phyloP scores from a whole-genome alignment of 768 basidiomycete species.

The Boletus reticulatus region DNA sequence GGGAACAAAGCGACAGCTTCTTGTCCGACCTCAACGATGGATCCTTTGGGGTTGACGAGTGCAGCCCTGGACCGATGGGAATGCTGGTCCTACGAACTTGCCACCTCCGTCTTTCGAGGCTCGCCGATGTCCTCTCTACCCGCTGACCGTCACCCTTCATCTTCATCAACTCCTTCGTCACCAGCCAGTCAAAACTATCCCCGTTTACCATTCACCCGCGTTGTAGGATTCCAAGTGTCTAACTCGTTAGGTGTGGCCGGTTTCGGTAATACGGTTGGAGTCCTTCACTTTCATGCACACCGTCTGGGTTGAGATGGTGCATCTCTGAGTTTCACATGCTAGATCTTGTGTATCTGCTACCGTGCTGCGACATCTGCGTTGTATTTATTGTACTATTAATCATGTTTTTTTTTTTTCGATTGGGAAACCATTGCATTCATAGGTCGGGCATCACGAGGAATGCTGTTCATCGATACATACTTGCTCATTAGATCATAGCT shows the following conservation, averaged over 20 bases:
- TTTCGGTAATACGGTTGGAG: conserved; percentile 66
- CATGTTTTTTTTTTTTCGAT: neutral
- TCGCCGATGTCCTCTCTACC: conserved; percentile 51
- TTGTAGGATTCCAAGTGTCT: conserved; percentile 54
- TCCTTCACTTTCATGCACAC: conserved; percentile 22
- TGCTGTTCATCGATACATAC: neutral
- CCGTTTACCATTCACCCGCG: conserved; percentile 78
- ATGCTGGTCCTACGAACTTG: conserved; percentile 72
- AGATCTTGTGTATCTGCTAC: conserved; percentile 18
- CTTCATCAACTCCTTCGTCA: conserved; percentile 1
- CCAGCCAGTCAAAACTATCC: conserved; percentile 34
- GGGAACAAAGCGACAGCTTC: conserved; percentile 24
- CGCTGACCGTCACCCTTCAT: conserved; percentile 13
- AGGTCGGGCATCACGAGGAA: conserved; percentile 11
- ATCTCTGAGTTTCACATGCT: neutral
- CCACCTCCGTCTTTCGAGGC: conserved; percentile 43
- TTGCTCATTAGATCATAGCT: conserved; percentile 38
- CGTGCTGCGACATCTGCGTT: conserved; percentile 9
- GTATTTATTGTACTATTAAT: conserved; percentile 28
- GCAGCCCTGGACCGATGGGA: conserved; percentile 82
- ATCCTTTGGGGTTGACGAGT: conserved; percentile 47
- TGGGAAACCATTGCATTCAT: neutral
- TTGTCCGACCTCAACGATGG: conserved; percentile 11
- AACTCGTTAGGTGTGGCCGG: conserved; percentile 60
- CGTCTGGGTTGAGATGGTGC: neutral